Percentiles rank a stretch among this genome's conserved stretches.
phyloP scores from a whole-genome alignment of 306 rosid species.

The Quercus gilva region DNA sequence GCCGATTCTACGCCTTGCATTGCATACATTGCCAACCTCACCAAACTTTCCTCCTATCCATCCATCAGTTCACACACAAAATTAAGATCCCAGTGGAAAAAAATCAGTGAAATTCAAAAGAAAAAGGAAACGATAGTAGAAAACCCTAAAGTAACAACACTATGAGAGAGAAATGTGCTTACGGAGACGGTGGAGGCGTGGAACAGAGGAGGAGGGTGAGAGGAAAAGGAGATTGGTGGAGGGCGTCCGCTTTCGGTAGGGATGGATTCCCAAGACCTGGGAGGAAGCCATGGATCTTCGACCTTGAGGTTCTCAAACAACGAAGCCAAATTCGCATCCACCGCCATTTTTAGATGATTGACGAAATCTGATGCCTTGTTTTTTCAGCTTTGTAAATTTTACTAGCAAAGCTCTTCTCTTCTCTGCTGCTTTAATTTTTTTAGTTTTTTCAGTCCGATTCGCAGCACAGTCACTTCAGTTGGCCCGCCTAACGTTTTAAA shows the following conservation, averaged over 20 bases:
- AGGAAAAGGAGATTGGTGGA: slow-evolving; percentile 12
- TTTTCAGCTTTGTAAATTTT: too few species aligned
- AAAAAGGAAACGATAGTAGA: neutral
- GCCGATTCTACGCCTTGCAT: slow-evolving; percentile 74
- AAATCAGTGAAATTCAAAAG: neutral
- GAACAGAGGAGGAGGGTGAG: slow-evolving; percentile 14
- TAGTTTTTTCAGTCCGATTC: too few species aligned
- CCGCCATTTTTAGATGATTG: slow-evolving; percentile 24
- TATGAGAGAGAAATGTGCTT: slow-evolving; percentile 22
- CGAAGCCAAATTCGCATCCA: slow-evolving; percentile 47
- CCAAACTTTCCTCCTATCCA: slow-evolving; percentile 75
- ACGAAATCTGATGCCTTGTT: too few species aligned
- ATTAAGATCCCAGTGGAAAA: neutral
- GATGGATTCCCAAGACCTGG: slow-evolving; percentile 75
- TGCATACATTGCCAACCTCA: slow-evolving; percentile 72
- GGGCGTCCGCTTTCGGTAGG: slow-evolving; percentile 50
- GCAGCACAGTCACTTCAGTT: too few species aligned
- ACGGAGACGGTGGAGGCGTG: slow-evolving; percentile 66
- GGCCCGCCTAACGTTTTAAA: too few species aligned
- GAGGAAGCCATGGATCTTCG: slow-evolving; percentile 77
- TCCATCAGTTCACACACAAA: neutral
- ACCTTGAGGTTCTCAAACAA: slow-evolving; percentile 62
- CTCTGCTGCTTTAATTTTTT: too few species aligned
- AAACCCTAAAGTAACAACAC: neutral
- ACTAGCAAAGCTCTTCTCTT: too few species aligned